Percentiles rank a stretch among this genome's conserved stretches.
Conservation (phyloP, 1,284 basidiomycete genomes). For the Malassezia globosa region DNA sequence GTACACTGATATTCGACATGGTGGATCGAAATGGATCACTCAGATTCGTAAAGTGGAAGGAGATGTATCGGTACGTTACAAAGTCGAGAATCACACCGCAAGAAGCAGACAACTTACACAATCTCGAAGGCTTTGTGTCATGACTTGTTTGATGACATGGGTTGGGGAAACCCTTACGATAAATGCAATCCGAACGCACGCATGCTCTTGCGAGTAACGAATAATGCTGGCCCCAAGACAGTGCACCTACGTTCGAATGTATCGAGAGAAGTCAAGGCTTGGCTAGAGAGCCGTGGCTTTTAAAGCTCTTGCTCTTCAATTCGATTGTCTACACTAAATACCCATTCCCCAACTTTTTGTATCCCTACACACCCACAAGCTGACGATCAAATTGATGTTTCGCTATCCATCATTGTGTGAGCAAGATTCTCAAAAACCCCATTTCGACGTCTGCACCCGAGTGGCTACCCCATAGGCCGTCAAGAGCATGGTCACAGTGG, state of each 20-base stretch:
- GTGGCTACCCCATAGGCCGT: background rate
- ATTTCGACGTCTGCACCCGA: conserved; percentile 6
- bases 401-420: too few species aligned
- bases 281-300: conserved; percentile 18
- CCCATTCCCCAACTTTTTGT: too few species aligned
- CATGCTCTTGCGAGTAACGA: conserved; percentile 2
- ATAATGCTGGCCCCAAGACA: conserved; percentile 3
- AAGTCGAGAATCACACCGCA: background rate
- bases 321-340: too few species aligned
- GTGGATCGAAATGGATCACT: conserved; percentile 24
- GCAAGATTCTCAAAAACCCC: background rate
- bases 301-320: background rate
- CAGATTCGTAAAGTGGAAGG: conserved; percentile 31
- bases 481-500: background rate
- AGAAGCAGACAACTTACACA: too few species aligned
- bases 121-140: conserved; percentile 6
- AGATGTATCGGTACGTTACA: conserved; percentile 14
- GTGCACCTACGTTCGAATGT: conserved; percentile 10
- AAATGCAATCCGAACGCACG: conserved; percentile 3
- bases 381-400: too few species aligned
- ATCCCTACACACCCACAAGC: too few species aligned
- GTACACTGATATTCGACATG: conserved; percentile 28
- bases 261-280: conserved; percentile 11
- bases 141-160: conserved; percentile 16
- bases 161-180: conserved; percentile 16